A percentile compares a stretch with the other conserved stretches of the same genome.
Evolutionary conservation across 345 rosid genomes (phyloP).

Genomic region (Turritis glabra): DNA sequence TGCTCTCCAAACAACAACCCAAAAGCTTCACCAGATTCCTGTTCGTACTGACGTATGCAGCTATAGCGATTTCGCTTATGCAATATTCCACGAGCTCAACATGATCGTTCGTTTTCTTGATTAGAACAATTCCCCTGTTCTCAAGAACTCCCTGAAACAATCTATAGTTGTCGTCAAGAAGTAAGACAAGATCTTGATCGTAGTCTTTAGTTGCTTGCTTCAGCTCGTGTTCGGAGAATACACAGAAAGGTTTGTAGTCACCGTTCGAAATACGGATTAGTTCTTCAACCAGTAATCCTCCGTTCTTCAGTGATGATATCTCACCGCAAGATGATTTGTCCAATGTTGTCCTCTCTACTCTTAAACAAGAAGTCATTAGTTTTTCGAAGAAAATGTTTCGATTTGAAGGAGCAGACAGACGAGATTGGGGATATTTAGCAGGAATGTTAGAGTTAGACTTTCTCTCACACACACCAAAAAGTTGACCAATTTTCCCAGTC

Average conservation of each 20-base stretch:
- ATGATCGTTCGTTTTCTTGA: conserved; percentile 1
- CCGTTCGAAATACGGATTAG: conserved; percentile 13
- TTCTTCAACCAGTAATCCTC: conserved; percentile 4
- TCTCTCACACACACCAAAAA: neutral
- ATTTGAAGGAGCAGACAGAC: neutral
- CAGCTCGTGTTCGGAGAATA: conserved; percentile 1
- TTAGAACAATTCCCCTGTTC: conserved; percentile 3
- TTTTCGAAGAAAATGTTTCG: conserved; percentile 15
- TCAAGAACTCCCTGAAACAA: neutral
- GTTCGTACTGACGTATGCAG: conserved; percentile 6
- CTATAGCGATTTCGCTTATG: conserved; percentile 9
- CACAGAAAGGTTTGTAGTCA: neutral
- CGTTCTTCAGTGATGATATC: conserved; percentile 2
- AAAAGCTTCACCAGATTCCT: conserved; percentile 5
- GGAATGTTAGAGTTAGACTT: neutral
- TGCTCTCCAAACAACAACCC: conserved; percentile 22
- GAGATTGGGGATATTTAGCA: neutral
- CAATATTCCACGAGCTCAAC: conserved; percentile 13
- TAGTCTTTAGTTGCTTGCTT: conserved; percentile 23
- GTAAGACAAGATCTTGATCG: conserved; percentile 1
- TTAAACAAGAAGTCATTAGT: neutral
- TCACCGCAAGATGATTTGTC: neutral
- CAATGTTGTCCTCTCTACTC: neutral
- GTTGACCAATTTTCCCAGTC: neutral
- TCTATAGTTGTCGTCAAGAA: conserved; percentile 6